Base-by-base conservation (phyloP, 441 rosid species). In the Brassica hybrid region DNA sequence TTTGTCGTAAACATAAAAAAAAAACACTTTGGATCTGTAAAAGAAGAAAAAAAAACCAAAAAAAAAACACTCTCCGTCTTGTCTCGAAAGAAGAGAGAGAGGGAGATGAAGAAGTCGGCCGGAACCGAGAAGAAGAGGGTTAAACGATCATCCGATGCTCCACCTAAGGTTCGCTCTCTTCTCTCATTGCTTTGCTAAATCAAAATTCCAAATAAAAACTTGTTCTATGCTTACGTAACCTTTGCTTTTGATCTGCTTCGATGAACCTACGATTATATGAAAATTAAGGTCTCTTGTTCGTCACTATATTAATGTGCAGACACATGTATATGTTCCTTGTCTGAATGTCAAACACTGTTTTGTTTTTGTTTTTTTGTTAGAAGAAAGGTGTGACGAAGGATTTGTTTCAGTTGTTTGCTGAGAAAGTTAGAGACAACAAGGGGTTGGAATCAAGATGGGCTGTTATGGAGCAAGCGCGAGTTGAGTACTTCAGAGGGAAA, bases 351-450 rank as follows among this genome's bases (percentile, higher is more conserved):
- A 34, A 34, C 38, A 34, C 38, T 34, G 38, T 34, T 34, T n/a
- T 34, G 6, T 8, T 34, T 34, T 34, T 34, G 7, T 7, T 7
- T 34, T 30, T 30, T 59, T 23, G 3, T n/a, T n/a, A n/a, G n/a
- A n/a, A n/a, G n/a, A n/a, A n/a, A n/a, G n/a, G n/a, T n/a, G n/a
- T n/a, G 72, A 89, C 90, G 85, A 91, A 89, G 84, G 98, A 95
- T 84, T 86, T 85, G 67, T 93, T 86, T 85, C 98, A 93, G 88
- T 77, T 95, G 88, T 95, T 93, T 89, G 97, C 99, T 69, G 99
- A 95, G 93, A 95, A 90, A 88, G 93, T 91, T 79, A 91, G 99
- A 84, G 98, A 95, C 85, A 91, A 93, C 77, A 94, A 93, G 81
- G 94, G 84, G 11, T 81, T 94, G 85, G 96, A 85, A 75, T 94